Base-by-base conservation (phyloP, 306 rosid species). In the Myrica gale region DNA sequence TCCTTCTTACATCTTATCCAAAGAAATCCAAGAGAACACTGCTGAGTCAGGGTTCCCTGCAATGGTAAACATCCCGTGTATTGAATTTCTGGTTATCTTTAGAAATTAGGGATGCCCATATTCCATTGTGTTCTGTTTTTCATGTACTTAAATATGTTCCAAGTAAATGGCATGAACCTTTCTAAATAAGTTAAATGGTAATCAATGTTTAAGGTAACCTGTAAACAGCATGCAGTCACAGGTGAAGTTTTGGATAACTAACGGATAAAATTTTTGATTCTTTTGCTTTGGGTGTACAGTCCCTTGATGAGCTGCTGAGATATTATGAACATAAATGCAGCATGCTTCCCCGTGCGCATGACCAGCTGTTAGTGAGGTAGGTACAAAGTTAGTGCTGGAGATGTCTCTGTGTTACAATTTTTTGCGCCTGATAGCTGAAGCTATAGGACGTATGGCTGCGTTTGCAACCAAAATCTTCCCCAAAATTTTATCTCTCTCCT, bases 311-410 rank as follows among this genome's bases (percentile, higher is more conserved):
- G 21, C 79, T 85, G 37, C 68, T 91, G 71, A 83, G 79, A 82
- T 79, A 69, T 81, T 91, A 82, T 78, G 80, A 8, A 66, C 83
- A 88, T 55, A 82, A 87, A n/a, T 90, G 82, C 52, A 80, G 70
- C 75, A 83, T 71, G 87, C 81, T 89, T 61, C 79, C 88, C 75
- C 87, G 76, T 68, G 84, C 93, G 55, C 84, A 91, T 42, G 87
- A 88, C 70, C 83, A 85, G 74, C 89, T 93, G 74, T 76, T 89
- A 52, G 70, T 93, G 76, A 88, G 97, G 98, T 85, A 52, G 53
- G 61, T 54, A 16, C 43, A 69, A 15, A 76, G 55, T 69, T 6
- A 46, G 32, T 55, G 55, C n/a, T 26, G 15, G 23, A 17, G 65
- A 74, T 67, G 66, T 63, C 69, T 63, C 41, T 39, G 17, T 63